These are phyloP conservation scores for Alternaria postmessia DNA, from an alignment of 2,329 filamentous ascomycete species.

Conservation along the genomic window DNA sequence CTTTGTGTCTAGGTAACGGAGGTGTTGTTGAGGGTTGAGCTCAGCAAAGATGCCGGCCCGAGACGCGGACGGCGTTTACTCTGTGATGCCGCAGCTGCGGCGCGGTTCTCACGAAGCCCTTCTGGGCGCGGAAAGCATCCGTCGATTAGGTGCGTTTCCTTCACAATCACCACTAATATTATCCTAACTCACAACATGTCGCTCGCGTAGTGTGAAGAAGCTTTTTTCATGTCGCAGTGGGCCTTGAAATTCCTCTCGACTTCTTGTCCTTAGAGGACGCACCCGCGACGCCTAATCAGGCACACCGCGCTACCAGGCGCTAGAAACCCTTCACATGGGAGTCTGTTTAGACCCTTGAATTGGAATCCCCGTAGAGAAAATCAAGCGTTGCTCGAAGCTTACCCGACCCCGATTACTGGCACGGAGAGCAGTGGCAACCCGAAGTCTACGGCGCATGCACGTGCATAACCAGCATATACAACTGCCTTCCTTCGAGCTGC, in stretches of 20 bases:
- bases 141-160: background rate
- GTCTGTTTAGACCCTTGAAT: background rate
- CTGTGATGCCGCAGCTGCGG: background rate
- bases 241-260: background rate
- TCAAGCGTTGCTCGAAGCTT: slow-evolving; percentile 2
- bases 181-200: background rate
- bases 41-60: background rate
- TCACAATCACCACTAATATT: background rate
- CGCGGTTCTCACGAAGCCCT: slow-evolving; percentile 5
- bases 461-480: background rate
- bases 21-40: background rate
- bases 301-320: background rate
- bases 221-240: slow-evolving; percentile 7
- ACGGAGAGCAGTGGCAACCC: background rate
- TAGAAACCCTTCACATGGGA: slow-evolving; percentile 3
- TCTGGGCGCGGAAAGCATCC: background rate
- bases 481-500: slow-evolving; percentile 4
- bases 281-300: slow-evolving; percentile 4
- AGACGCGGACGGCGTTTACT: too few species aligned
- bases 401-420: background rate
- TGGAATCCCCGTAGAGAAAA: background rate
- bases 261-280: slow-evolving; percentile 5
- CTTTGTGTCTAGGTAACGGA: background rate
- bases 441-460: background rate
- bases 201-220: background rate